Evolutionary conservation across 139 green algal species (phyloP), one percentile per base, ranked within the genome.

Genomic region (Chlorella sp.): DNA sequence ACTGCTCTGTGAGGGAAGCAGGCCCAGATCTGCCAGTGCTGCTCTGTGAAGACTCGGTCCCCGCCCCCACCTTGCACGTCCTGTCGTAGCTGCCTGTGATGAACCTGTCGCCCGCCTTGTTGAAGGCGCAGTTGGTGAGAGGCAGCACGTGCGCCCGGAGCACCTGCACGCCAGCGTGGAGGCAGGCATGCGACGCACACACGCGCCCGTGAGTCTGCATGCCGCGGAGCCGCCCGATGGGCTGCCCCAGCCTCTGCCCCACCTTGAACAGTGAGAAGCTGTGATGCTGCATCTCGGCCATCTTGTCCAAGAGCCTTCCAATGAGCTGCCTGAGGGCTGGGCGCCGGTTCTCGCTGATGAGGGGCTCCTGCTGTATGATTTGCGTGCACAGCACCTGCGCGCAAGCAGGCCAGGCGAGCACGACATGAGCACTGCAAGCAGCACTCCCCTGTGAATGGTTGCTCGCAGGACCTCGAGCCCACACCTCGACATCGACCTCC

Each of bases 111-210:
- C 88, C 88, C 3, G 78, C 78, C 77, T 93, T 93, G 77, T 93
- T 92, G 84, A 92, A 93, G 1, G 88, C 88, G 62, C 88, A 93
- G 80, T 93, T 93, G 24, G 88, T 93, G 10, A 93, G 76, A 2
- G 88, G 88, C 36, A 93, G 77, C 30, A 92, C 83, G 77, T 93
- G 88, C 5, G 88, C 88, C 0, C 85, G 74, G 22, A 93, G 77
- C 26, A 90, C 87, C 84, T 90, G 85, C 3, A 55, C 62, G 63
- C n/a, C 20, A 20, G 49, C 49, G 20, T 26, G 49, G 14, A 59
- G 14, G 49, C 49, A 59, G 14, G 14, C 49, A 59, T 20, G 49
- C 14, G n/a, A n/a, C 49, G 17, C 49, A 59, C 59, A 64, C 59
- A 64, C 59, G 6, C 24, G 6, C 4, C 26, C n/a, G 23, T 64